Conservation (phyloP, 1,139 yeast species). For the Saccharomyces uvarum region DNA sequence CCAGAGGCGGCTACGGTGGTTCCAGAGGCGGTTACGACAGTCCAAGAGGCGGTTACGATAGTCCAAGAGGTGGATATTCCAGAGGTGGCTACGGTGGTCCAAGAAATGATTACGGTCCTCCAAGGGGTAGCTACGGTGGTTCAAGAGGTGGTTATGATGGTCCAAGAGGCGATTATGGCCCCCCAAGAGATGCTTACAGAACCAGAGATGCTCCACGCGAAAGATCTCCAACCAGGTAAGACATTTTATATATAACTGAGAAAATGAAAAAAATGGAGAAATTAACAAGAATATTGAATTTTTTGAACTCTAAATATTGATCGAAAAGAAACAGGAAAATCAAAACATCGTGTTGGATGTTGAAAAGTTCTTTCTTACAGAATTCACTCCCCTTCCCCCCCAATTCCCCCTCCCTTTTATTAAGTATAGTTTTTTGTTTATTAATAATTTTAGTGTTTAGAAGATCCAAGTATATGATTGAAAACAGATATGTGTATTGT, state of each 20-base stretch:
- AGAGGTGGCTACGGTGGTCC: constrained; percentile 34
- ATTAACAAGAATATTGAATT: not conserved
- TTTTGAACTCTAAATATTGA: not conserved
- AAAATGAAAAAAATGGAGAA: constrained; percentile 6
- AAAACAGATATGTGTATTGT: not conserved
- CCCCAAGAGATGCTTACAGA: constrained; percentile 29
- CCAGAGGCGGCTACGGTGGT: constrained; percentile 32
- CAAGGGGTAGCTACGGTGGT: constrained; percentile 32
- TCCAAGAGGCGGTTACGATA: constrained; percentile 31
- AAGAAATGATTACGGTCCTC: constrained; percentile 32
- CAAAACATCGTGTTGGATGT: not conserved
- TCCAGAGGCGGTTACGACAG: constrained; percentile 33
- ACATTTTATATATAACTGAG: constrained; percentile 11
- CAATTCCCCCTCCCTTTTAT: not conserved
- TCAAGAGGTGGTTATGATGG: constrained; percentile 31
- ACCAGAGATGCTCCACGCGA: constrained; percentile 44
- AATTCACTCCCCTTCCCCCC: not conserved
- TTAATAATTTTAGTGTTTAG: not conserved
- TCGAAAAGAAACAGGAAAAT: not conserved
- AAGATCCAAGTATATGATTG: not conserved
- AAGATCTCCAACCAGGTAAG: constrained; percentile 52
- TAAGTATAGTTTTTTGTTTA: constrained; percentile 2
- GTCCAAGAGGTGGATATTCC: constrained; percentile 25
- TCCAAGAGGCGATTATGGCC: constrained; percentile 28
- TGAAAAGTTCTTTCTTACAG: not conserved